Conservation (phyloP, 2,329 filamentous ascomycete species). For the Lasiodiplodia citricola region DNA sequence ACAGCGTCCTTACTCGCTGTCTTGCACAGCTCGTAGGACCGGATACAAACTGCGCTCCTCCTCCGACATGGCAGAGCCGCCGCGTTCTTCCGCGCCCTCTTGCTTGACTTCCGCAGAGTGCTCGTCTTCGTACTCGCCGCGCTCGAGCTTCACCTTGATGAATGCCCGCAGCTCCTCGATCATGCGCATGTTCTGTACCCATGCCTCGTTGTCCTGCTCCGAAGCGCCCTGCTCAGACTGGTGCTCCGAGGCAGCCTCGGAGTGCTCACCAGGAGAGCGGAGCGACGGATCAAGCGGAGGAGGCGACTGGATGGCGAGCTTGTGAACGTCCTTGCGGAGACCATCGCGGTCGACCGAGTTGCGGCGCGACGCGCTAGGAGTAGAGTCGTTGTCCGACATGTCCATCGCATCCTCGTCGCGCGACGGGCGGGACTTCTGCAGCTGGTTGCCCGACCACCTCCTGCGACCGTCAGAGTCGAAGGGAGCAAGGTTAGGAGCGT, state of each 20-base stretch:
- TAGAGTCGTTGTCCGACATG: slow-evolving; percentile 43
- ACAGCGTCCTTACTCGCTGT: slow-evolving; percentile 39
- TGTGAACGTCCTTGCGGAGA: slow-evolving; percentile 45
- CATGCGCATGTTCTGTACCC: slow-evolving; percentile 69
- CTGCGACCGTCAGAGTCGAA: slow-evolving; percentile 66
- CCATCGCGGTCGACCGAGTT: slow-evolving; percentile 41
- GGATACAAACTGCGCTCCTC: slow-evolving; percentile 48
- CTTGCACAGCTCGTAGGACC: slow-evolving; percentile 47
- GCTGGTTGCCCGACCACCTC: slow-evolving; percentile 65
- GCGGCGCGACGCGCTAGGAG: slow-evolving; percentile 40
- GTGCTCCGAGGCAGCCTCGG: slow-evolving; percentile 40
- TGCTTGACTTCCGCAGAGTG: slow-evolving; percentile 33
- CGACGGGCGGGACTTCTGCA: slow-evolving; percentile 54
- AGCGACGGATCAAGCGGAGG: slow-evolving; percentile 45
- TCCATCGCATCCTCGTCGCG: slow-evolving; percentile 46
- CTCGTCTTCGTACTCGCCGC: slow-evolving; percentile 55
- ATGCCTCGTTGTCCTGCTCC: slow-evolving; percentile 51
- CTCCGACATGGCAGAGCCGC: slow-evolving; percentile 39
- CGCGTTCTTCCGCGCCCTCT: slow-evolving; percentile 32
- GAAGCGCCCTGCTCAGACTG: slow-evolving; percentile 29
- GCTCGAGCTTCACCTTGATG: slow-evolving; percentile 61
- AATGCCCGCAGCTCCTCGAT: slow-evolving; percentile 65
- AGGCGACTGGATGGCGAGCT: slow-evolving; percentile 46
- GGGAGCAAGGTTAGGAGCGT: slow-evolving; percentile 68
- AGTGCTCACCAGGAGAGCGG: slow-evolving; percentile 46